phyloP scores from a whole-genome alignment of 306 rosid species.

The Corylus avellana region DNA sequence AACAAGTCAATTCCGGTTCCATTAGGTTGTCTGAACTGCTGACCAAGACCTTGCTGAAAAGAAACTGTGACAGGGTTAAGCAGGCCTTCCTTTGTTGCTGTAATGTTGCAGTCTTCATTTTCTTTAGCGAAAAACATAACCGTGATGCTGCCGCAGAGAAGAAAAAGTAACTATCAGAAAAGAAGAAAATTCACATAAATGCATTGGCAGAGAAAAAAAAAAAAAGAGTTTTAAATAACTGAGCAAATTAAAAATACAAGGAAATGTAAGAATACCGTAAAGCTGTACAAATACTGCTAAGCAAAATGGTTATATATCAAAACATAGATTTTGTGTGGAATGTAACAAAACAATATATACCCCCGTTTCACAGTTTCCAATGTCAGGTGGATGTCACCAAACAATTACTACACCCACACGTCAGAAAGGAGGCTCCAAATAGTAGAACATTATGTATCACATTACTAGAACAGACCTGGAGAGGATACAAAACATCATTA shows the following conservation, averaged over 20 bases:
- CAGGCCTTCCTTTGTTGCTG: constrained; percentile 57
- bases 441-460: background rate
- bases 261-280: background rate
- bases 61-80: constrained; percentile 62
- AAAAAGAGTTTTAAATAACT: background rate
- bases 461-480: background rate
- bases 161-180: background rate
- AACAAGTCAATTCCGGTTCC: constrained; percentile 81
- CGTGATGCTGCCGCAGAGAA: constrained; percentile 58
- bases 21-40: constrained; percentile 80
- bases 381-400: background rate
- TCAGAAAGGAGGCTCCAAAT: background rate
- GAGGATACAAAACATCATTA: background rate
- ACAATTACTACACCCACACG: background rate
- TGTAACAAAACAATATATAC: background rate
- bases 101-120: constrained; percentile 70
- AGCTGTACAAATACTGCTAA: background rate
- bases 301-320: background rate
- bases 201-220: background rate
- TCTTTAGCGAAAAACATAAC: constrained; percentile 90
- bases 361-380: background rate
- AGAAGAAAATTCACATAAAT: background rate
- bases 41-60: constrained; percentile 88
- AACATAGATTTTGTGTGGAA: background rate
- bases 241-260: no score